These are phyloP conservation scores for Penicillium olsonii DNA, from an alignment of 2,329 filamentous ascomycete species.

Conservation along the genomic window DNA sequence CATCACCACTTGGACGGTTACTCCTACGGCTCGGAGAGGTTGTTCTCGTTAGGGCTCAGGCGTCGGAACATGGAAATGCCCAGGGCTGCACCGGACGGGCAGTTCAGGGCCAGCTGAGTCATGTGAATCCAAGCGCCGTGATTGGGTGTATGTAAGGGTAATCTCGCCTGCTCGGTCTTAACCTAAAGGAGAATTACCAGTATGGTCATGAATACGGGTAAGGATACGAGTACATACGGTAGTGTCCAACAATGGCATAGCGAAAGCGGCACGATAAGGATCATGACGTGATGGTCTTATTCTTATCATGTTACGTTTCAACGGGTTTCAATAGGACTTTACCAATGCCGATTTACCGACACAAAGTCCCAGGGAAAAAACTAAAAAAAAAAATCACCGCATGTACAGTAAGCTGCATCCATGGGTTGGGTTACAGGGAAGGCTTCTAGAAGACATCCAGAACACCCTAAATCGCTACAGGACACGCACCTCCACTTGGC, in stretches of 20 bases:
- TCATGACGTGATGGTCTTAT: constrained; percentile 24
- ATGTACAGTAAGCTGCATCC: constrained; percentile 19
- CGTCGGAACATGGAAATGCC: constrained; percentile 11
- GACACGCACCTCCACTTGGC: constrained; percentile 21
- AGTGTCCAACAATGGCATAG: constrained; percentile 12
- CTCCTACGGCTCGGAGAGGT: too few relatives aligned
- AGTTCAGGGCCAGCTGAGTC: constrained; percentile 11
- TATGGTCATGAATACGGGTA: too few relatives aligned
- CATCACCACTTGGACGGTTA: background rate
- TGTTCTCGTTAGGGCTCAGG: background rate
- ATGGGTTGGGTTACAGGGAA: constrained; percentile 19
- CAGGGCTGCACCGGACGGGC: background rate
- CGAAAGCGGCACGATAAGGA: constrained; percentile 26
- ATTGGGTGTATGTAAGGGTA: constrained; percentile 16
- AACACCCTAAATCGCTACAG: constrained; percentile 24
- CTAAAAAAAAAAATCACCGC: background rate
- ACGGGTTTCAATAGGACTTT: background rate
- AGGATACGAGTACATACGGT: background rate
- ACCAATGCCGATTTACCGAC: constrained; percentile 14
- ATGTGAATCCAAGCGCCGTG: background rate
- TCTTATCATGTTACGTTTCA: constrained; percentile 3
- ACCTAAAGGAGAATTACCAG: constrained; percentile 20
- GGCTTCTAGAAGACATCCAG: constrained; percentile 40
- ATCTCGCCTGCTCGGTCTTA: constrained; percentile 5
- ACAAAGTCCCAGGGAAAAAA: background rate